Percentiles rank a stretch among this genome's conserved stretches.
These are phyloP conservation scores for Sarocladium strictum DNA, from an alignment of 2,329 filamentous ascomycete species.

Conservation along the genomic window DNA sequence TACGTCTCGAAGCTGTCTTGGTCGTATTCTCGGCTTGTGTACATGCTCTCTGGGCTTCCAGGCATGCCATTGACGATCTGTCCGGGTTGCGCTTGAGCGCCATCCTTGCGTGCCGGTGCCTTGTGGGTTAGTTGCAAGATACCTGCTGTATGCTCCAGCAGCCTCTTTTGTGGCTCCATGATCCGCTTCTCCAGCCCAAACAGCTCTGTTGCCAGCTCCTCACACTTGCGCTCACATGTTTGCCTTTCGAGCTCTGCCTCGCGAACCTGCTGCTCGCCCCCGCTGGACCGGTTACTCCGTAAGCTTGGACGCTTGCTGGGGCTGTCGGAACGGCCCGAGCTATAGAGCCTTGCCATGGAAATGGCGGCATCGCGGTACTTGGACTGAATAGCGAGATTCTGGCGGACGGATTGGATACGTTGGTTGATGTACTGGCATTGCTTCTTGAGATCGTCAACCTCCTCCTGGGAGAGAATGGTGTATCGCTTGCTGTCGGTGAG, in stretches of 20 bases:
- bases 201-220: constrained; percentile 76
- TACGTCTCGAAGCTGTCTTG: constrained; percentile 62
- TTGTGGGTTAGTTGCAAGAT: constrained; percentile 88
- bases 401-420: constrained; percentile 74
- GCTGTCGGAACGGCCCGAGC: constrained; percentile 42
- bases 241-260: constrained; percentile 69
- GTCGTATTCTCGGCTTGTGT: constrained; percentile 66
- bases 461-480: constrained; percentile 82
- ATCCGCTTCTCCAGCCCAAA: constrained; percentile 72
- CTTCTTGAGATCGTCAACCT: constrained; percentile 88
- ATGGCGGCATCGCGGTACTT: constrained; percentile 92
- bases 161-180: constrained; percentile 65
- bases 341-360: constrained; percentile 77
- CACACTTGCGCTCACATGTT: constrained; percentile 72
- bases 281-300: constrained; percentile 44
- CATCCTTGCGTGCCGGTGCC: constrained; percentile 53
- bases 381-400: constrained; percentile 81
- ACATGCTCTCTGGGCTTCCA: constrained; percentile 71
- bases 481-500: constrained; percentile 81
- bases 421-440: constrained; percentile 66
- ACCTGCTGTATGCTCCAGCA: constrained; percentile 87
- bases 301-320: constrained; percentile 38
- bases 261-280: constrained; percentile 43
- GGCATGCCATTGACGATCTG: constrained; percentile 53
- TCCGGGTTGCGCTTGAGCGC: constrained; percentile 28